A percentile compares a stretch with the other conserved stretches of the same genome.
These are phyloP conservation scores for Nitzschia putrida DNA, from an alignment of 108 stramenopile species.

Conservation along the genomic window DNA sequence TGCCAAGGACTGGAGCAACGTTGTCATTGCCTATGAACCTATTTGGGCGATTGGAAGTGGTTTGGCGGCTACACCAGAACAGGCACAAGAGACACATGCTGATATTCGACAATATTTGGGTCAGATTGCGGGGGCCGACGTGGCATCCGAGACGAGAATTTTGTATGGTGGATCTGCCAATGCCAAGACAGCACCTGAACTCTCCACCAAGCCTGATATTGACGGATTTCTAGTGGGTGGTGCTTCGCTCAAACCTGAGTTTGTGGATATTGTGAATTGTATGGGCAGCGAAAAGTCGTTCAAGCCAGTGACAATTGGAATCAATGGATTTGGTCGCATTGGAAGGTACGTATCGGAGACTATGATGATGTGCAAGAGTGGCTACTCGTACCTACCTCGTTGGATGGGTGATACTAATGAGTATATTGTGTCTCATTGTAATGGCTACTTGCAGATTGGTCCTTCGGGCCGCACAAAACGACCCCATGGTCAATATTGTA, in stretches of 20 bases:
- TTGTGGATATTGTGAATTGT: constrained; percentile 94
- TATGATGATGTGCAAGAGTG: neutral
- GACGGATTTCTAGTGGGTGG: constrained; percentile 99
- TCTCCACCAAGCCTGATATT: constrained; percentile 95
- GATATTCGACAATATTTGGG: constrained; percentile 86
- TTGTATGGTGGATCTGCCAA: constrained; percentile 96
- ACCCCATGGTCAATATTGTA: constrained; percentile 93
- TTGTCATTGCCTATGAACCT: constrained; percentile 88
- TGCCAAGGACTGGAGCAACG: constrained; percentile 85
- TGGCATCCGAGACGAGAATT: constrained; percentile 85
- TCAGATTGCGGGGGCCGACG: constrained; percentile 82
- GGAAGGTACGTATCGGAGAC: constrained; percentile 71
- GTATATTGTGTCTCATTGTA: neutral
- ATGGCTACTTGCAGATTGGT: constrained; percentile 76
- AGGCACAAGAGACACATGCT: constrained; percentile 94
- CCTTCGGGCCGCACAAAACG: constrained; percentile 89
- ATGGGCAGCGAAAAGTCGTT: constrained; percentile 61
- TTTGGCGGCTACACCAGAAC: constrained; percentile 93
- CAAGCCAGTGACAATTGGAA: constrained; percentile 70
- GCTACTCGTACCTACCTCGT: no score
- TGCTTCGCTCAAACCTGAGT: constrained; percentile 97
- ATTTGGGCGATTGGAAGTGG: constrained; percentile 99
- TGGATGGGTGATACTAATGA: neutral
- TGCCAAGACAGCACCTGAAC: constrained; percentile 86
- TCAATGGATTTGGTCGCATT: constrained; percentile 99